Conservation (phyloP, 2,329 filamentous ascomycete species). For the Trichoderma guizhouense region DNA sequence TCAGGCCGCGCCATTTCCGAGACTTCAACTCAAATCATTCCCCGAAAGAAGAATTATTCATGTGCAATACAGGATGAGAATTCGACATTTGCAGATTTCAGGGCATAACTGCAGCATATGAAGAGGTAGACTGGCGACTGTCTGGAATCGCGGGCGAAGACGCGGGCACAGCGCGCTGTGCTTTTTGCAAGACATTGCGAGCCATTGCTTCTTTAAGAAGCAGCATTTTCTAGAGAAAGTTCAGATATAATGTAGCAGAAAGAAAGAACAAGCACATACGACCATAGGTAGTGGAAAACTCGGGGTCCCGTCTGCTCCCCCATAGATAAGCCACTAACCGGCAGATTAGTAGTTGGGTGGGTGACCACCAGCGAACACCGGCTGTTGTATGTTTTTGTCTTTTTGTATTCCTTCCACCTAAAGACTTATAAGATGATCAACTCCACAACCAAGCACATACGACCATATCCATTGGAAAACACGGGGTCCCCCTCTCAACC, state of each 20-base stretch:
- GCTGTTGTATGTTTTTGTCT: constrained; percentile 9
- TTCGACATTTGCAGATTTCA: background rate
- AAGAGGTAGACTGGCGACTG: background rate
- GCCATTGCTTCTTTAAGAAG: no score
- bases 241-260: background rate
- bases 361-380: constrained; percentile 17
- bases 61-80: no score
- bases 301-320: constrained; percentile 16
- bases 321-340: constrained; percentile 17
- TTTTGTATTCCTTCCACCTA: background rate
- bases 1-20: constrained; percentile 27
- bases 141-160: background rate
- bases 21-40: background rate
- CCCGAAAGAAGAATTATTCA: background rate
- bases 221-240: background rate
- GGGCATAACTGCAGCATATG: background rate
- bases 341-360: constrained; percentile 18
- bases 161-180: background rate
- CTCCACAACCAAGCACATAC: background rate
- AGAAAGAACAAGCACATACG: background rate
- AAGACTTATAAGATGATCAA: no score
- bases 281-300: constrained; percentile 17
- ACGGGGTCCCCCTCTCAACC: no score
- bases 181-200: background rate
- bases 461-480: no score